A percentile compares a stretch with the other conserved stretches of the same genome.
Conservation (phyloP, 1,139 yeast species). For the Arxiozyma bovina region DNA sequence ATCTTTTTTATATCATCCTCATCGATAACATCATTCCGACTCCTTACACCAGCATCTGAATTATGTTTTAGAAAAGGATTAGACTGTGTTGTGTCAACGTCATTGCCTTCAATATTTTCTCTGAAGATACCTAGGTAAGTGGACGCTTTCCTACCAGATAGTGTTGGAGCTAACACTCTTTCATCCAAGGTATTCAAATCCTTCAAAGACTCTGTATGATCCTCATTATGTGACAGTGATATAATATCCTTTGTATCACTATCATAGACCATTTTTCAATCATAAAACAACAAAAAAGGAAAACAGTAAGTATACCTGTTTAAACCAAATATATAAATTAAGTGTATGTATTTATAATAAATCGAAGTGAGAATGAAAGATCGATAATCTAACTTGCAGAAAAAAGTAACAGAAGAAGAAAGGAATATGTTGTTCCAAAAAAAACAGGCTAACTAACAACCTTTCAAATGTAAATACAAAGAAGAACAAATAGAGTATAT, state of each 20-base stretch:
- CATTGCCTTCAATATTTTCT: constrained; percentile 14
- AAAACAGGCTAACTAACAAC: not conserved
- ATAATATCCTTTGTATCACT: not conserved
- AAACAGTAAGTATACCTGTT: not conserved
- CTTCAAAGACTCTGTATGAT: not conserved
- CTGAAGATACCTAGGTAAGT: constrained; percentile 29
- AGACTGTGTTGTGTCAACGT: not conserved
- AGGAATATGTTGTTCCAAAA: too few relatives aligned
- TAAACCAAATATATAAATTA: too few relatives aligned
- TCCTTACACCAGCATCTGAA: not conserved
- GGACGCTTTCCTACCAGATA: constrained; percentile 31
- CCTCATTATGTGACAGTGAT: not conserved
- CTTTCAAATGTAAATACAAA: not conserved
- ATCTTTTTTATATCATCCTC: not conserved
- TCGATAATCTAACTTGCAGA: not conserved
- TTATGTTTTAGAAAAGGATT: not conserved
- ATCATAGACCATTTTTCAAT: not conserved
- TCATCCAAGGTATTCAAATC: constrained; percentile 12
- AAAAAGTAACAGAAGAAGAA: not conserved
- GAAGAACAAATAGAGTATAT: too few relatives aligned
- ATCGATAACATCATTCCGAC: not conserved
- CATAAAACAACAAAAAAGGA: not conserved
- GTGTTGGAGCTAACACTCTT: constrained; percentile 14
- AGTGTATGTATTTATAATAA: too few relatives aligned
- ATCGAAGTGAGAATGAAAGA: not conserved